Base-by-base conservation (phyloP, 2,329 filamentous ascomycete genomes). In the Thyridium curvatum region DNA sequence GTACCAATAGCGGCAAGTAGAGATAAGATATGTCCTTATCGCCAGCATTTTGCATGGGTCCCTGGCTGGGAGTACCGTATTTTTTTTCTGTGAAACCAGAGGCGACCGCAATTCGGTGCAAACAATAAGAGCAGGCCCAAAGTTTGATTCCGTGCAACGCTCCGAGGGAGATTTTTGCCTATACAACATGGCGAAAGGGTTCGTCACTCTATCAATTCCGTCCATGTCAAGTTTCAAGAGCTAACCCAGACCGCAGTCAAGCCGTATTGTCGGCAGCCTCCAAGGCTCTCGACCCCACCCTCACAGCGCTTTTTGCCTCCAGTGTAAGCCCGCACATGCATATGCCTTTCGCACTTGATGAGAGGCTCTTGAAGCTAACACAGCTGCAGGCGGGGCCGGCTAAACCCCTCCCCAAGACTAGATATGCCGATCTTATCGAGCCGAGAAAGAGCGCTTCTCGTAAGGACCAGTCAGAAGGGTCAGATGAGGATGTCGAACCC, bases 301-400 rank as follows among this genome's bases (percentile, higher is more conserved):
- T 89, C 48, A 72, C 81, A 52, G 79, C 82, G 44, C 71, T 89
- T 30, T 89, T 89, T 63, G 73, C 81, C 41, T 68, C 72, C 41
- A 88, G 84, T 68, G 84, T 87, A 73, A 66, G 81, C 73, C 42
- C 34, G 14, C 21, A 34, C 17, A 21, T 18, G 13, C 26, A 17
- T 15, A 34, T 30, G 29, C 15, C 37, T 34, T 36, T 38, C 21
- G 26, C 18, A 35, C 18, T 21, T 37, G 35, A 37, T 34, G 21
- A 35, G 21, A 14, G n/a, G 31, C 29, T 29, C 6, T 16, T 29
- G 34, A 16, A 29, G 18, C 48, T 56, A 44, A 56, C 33, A 14
- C 16, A 41, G 38, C 41, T 43, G 12, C 41, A 79, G 74, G 56
- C 69, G 39, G 74, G 74, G 5, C 73, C 75, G 5, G 69, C 74